Conservation (phyloP, 2,329 filamentous ascomycete species). For the Lasiodiplodia theobromae region DNA sequence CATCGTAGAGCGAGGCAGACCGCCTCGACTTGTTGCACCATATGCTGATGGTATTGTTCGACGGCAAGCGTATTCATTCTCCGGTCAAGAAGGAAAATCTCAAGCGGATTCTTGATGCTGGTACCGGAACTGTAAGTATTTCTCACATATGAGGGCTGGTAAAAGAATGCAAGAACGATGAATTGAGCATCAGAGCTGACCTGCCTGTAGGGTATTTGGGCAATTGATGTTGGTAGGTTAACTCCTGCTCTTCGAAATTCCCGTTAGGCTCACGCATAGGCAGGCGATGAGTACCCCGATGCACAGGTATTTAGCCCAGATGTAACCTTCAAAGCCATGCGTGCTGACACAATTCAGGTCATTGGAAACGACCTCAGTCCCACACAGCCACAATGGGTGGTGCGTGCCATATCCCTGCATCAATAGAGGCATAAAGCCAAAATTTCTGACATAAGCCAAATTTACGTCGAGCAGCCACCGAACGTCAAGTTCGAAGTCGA, state of each 20-base stretch:
- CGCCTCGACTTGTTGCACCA: conserved; percentile 41
- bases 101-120: conserved; percentile 36
- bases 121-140: conserved; percentile 35
- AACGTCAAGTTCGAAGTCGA: conserved; percentile 69
- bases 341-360: neutral
- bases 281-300: conserved; percentile 15
- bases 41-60: conserved; percentile 35
- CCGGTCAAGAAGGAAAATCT: conserved; percentile 30
- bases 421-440: neutral
- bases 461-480: conserved; percentile 48
- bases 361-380: conserved; percentile 54
- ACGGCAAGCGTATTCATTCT: conserved; percentile 37
- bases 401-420: neutral
- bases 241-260: neutral
- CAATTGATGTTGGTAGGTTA: conserved; percentile 34
- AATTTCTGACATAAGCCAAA: neutral
- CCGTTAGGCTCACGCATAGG: neutral
- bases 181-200: neutral
- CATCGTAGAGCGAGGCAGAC: conserved; percentile 39
- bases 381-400: conserved; percentile 52
- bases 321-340: neutral
- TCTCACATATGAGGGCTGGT: neutral
- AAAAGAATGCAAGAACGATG: no score
- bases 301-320: neutral
- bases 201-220: conserved; percentile 39